Base-by-base conservation (phyloP, 192 early-diverging fungal genomes). In the Neocallimastix lanati region DNA sequence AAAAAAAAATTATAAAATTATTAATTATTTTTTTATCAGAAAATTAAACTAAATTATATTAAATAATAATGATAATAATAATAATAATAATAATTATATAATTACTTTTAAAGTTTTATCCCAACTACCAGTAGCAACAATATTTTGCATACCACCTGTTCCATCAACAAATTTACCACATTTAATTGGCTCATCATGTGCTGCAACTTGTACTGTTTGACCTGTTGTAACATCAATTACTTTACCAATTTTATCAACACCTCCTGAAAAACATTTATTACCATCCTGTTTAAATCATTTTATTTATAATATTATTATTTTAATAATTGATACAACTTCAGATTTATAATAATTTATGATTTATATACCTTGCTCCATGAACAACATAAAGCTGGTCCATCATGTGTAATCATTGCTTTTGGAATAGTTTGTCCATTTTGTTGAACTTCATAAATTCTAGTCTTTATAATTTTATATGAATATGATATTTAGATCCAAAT, bases 101-200 rank as follows among this genome's bases (percentile, higher is more conserved):
- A 76, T 13, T 76, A 88, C 87, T 84, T 85, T 94, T 78, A 97
- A 79, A 14, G 93, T 95, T 84, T 98, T 98, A 85, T 98, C 97
- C 96, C 96, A 98, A 78, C 93, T 92, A 29, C 93, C 97, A 13
- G 97, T 98, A 3, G 92, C 93, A 29, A 96, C 67, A 58, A 96
- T 90, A 33, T 88, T 88, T 80, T 78, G 81, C 81, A 84, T 84
- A 67, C 82, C 83, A 82, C 82, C 87, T 78, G 80, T 77, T 15
- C 82, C 85, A 82, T 97, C 93, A 4, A 96, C 88, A 82, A 90
- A 96, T 78, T 89, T 87, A 35, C 92, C 88, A 82, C 91, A 91
- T 81, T 89, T 88, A 83, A 98, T 95, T 58, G 95, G 90, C n/a
- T 86, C 94, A 78, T 96, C 95, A 84, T 98, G 97, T 78, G 90